Percentiles rank a stretch among this genome's conserved stretches.
Evolutionary conservation across 78 protist genomes (phyloP).

Genomic region (Pigoraptor vietnamica): DNA sequence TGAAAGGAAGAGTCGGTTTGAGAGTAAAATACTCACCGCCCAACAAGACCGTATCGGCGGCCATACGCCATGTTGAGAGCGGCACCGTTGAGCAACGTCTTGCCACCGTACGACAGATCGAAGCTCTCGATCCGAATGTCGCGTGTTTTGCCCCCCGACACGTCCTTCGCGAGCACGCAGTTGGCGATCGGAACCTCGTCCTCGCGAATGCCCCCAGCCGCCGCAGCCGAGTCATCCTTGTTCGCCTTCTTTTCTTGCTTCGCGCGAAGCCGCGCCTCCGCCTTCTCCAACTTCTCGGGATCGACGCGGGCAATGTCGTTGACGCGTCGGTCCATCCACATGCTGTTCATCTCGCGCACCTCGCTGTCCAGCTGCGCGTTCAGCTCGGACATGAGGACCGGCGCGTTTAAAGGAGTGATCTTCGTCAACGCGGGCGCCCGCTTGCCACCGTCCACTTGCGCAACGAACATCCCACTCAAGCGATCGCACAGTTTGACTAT

Average conservation of each 20-base stretch:
- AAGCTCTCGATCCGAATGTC: constrained; percentile 4
- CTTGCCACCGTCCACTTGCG: too few relatives aligned
- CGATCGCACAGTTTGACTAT: too few relatives aligned
- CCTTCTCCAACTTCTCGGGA: background rate
- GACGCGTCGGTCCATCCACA: too few relatives aligned
- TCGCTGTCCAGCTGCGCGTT: too few relatives aligned
- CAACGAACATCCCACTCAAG: too few relatives aligned
- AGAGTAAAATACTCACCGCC: constrained; percentile 51
- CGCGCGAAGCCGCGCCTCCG: background rate
- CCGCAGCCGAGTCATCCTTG: background rate
- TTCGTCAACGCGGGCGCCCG: too few relatives aligned
- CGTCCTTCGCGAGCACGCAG: background rate
- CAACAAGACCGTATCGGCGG: constrained; percentile 68
- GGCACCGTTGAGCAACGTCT: constrained; percentile 4
- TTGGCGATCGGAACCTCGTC: background rate
- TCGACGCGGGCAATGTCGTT: too few relatives aligned
- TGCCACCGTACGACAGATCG: background rate
- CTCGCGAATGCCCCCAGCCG: background rate
- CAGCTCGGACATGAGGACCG: too few relatives aligned
- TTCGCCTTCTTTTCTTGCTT: background rate
- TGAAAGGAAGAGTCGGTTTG: background rate
- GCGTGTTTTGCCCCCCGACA: background rate
- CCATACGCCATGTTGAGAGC: background rate
- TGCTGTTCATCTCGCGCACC: too few relatives aligned
- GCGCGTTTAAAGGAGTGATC: too few relatives aligned